A percentile compares a stretch with the other conserved stretches of the same genome.
These are phyloP conservation scores for Debaryomyces fabryi DNA, from an alignment of 1,139 yeast species.

Conservation along the genomic window DNA sequence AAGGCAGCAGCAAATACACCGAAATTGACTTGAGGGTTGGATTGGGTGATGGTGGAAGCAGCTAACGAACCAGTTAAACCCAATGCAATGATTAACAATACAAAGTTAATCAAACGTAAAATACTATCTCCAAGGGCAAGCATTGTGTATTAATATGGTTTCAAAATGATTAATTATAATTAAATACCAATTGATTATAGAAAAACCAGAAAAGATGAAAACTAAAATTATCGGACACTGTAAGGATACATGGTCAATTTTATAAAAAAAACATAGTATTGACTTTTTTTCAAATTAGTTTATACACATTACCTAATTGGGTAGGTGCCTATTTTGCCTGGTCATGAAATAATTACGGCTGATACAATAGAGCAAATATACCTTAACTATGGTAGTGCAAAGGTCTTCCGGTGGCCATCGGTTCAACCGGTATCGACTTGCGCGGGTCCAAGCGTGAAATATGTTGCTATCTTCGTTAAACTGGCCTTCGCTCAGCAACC, in stretches of 20 bases:
- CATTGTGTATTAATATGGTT: conserved; percentile 27
- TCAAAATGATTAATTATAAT: background rate
- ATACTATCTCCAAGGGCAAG: conserved; percentile 74
- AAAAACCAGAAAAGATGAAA: conserved; percentile 1
- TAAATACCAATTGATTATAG: conserved; percentile 9
- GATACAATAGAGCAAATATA: conserved; percentile 8
- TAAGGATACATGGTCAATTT: conserved; percentile 8
- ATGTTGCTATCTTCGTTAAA: conserved; percentile 6
- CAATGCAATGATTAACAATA: conserved; percentile 72
- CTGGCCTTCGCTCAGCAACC: background rate
- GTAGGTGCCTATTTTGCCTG: conserved; percentile 7
- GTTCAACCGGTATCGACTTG: conserved; percentile 1
- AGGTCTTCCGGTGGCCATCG: conserved; percentile 1
- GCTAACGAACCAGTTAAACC: conserved; percentile 88
- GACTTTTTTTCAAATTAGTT: conserved; percentile 9
- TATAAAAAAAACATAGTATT: conserved; percentile 7
- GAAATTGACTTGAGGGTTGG: conserved; percentile 85
- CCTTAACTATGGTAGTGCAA: conserved; percentile 6
- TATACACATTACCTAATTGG: conserved; percentile 7
- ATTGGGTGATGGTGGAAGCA: conserved; percentile 56
- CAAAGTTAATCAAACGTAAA: conserved; percentile 73
- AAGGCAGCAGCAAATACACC: conserved; percentile 85
- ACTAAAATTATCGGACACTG: background rate
- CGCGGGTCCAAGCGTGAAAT: conserved; percentile 2
- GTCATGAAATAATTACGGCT: conserved; percentile 11